These are phyloP conservation scores for Cercis canadensis DNA, from an alignment of 306 rosid species.

Conservation along the genomic window DNA sequence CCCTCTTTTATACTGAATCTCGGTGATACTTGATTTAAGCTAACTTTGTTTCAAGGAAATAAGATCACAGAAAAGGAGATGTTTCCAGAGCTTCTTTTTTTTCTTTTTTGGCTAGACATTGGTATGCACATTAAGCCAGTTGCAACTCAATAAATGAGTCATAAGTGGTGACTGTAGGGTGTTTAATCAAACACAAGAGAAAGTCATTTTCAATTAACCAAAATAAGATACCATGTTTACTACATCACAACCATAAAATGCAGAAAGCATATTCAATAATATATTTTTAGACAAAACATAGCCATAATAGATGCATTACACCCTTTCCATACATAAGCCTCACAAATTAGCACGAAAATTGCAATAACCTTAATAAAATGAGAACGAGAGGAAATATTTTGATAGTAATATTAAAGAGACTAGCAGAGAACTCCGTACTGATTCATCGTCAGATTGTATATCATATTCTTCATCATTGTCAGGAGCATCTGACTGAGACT, in stretches of 20 bases:
- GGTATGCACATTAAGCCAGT: slow-evolving; percentile 6
- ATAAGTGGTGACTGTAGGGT: not conserved
- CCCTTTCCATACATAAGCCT: not conserved
- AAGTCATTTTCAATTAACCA: not conserved
- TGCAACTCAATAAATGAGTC: not conserved
- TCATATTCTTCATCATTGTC: slow-evolving; percentile 69
- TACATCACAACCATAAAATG: slow-evolving; percentile 12
- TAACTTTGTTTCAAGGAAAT: not conserved
- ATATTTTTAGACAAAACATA: slow-evolving; percentile 18
- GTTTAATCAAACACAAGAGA: not conserved
- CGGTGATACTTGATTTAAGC: not conserved
- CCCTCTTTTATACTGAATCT: not conserved
- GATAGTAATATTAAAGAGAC: slow-evolving; percentile 17
- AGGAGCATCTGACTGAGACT: slow-evolving; percentile 45
- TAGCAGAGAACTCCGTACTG: slow-evolving; percentile 47
- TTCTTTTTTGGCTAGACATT: not conserved
- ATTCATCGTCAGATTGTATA: slow-evolving; percentile 63
- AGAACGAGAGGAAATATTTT: not conserved
- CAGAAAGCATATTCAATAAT: slow-evolving; percentile 19
- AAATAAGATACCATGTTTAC: not conserved
- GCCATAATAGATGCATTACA: not conserved
- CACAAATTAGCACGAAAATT: slow-evolving; percentile 15
- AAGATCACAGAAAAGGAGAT: not conserved
- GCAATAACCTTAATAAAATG: slow-evolving; percentile 28
- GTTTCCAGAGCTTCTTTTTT: not conserved